Evolutionary conservation across 768 basidiomycete species (phyloP), one percentile per base, ranked within the genome.

Genomic region (Tricholoma flavovirens): DNA sequence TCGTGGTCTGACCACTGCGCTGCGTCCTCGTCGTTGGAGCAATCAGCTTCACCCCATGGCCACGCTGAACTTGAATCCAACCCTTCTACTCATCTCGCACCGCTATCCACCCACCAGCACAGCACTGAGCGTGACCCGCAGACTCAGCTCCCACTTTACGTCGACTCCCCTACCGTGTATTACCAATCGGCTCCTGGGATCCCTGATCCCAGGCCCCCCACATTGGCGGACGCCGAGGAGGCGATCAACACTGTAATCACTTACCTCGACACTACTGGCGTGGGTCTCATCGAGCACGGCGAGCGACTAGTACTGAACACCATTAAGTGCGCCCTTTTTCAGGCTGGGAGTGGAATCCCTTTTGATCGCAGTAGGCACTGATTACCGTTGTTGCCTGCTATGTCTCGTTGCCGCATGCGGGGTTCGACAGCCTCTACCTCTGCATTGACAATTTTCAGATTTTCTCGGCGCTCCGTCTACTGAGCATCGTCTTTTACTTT

Each of bases 321-420:
- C 48, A 72, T 85, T 62, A 83, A 83, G 67, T 72, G 68, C 51
- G 77, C 76, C 17, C 71, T 86, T 55, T 83, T 83, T 63, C 79
- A 82, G 59, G 72, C 74, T 35, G 70, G 60, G 6, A 66, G 51
- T 32, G 69, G 69, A 35, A 60, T 72, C 7, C 63, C 63, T 8
- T 62, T 60, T 53, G 58, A 63, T 32, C 58, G 64, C 35, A 58
- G 11, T 24, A 46, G 54, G 50, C 55, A 36, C 11, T 46, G 21
- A 46, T 5, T 29, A 17, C 45, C 21, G 22, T 54, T 43, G 32
- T 12, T 24, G 21, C 54, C 24, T 33, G 4, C 14, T 38, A 15
- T 36, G 36, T 24, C 24, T 14, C 42, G 24, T 21, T 40, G 8
- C 53, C 8, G 22, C 32, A 26, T 43, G 43, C 35, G 46, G 19